Conservation (phyloP, 495 filamentous ascomycete species). For the Lasiosphaeria ovina region DNA sequence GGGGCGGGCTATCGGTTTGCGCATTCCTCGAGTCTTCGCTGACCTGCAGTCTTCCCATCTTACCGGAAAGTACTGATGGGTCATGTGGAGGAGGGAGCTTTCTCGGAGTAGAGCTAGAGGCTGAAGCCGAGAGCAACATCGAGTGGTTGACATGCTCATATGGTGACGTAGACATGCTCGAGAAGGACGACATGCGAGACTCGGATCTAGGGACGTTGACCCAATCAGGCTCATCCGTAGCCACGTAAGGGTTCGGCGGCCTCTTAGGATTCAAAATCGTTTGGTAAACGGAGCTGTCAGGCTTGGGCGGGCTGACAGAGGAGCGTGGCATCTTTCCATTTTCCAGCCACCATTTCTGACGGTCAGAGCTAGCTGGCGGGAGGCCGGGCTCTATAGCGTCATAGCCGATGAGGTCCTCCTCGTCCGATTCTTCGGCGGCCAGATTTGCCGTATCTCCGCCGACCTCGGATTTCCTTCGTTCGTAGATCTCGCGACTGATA, state of each 20-base stretch:
- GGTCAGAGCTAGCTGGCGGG: constrained; percentile 86
- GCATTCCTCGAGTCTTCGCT: constrained; percentile 30
- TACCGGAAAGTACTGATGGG: constrained; percentile 42
- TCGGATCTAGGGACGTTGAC: constrained; percentile 54
- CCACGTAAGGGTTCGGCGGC: constrained; percentile 76
- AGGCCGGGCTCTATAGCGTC: constrained; percentile 75
- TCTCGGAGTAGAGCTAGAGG: constrained; percentile 41
- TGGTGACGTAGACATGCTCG: constrained; percentile 44
- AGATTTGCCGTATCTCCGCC: constrained; percentile 45
- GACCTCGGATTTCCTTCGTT: constrained; percentile 60
- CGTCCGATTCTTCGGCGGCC: constrained; percentile 58
- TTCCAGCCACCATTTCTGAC: constrained; percentile 92
- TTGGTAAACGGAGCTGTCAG: constrained; percentile 40
- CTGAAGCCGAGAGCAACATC: constrained; percentile 41
- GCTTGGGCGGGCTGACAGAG: constrained; percentile 59
- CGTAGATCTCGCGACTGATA: constrained; percentile 70
- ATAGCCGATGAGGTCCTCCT: constrained; percentile 72
- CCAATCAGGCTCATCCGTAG: constrained; percentile 75
- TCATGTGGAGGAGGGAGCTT: constrained; percentile 56
- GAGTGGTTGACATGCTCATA: constrained; percentile 49
- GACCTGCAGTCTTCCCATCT: constrained; percentile 37
- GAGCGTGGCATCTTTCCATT: constrained; percentile 78
- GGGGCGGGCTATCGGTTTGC: constrained; percentile 36
- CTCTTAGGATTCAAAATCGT: constrained; percentile 67
- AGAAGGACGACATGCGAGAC: constrained; percentile 45